These are phyloP conservation scores for Acer negundo DNA, from an alignment of 345 rosid species.

Conservation along the genomic window DNA sequence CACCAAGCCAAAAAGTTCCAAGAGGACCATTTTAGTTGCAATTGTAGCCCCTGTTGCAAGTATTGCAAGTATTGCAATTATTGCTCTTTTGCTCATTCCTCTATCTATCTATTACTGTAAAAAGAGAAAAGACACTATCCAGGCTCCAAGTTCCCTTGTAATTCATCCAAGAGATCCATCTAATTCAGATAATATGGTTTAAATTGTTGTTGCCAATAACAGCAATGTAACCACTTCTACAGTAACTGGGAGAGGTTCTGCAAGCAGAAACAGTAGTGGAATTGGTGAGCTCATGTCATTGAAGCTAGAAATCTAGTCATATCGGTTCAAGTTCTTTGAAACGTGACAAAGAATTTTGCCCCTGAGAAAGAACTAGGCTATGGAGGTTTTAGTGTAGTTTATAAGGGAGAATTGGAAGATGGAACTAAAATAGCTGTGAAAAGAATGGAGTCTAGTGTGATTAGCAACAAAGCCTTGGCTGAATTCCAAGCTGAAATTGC, in stretches of 20 bases:
- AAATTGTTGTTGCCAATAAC: constrained; percentile 57
- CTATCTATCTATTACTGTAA: constrained; percentile 46
- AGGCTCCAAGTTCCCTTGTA: constrained; percentile 55
- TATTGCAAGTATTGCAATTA: constrained; percentile 45
- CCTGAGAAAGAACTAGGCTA: constrained; percentile 71
- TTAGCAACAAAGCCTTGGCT: constrained; percentile 56
- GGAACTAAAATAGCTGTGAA: constrained; percentile 75
- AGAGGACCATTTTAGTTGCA: constrained; percentile 35
- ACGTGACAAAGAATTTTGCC: constrained; percentile 66
- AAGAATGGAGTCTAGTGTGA: constrained; percentile 73
- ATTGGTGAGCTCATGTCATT: constrained; percentile 56
- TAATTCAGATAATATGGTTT: constrained; percentile 51
- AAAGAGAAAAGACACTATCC: constrained; percentile 33
- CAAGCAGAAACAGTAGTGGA: constrained; percentile 47
- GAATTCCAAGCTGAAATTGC: constrained; percentile 78
- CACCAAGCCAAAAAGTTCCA: constrained; percentile 1
- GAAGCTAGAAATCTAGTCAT: constrained; percentile 72
- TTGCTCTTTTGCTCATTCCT: constrained; percentile 46
- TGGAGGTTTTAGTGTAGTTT: constrained; percentile 80
- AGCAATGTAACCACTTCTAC: constrained; percentile 48
- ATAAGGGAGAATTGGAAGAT: constrained; percentile 66
- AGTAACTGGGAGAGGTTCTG: constrained; percentile 47
- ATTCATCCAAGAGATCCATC: constrained; percentile 71
- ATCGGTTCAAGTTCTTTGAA: constrained; percentile 76
- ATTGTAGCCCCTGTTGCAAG: constrained; percentile 56